phyloP scores from a whole-genome alignment of 2,329 filamentous ascomycete genomes.

The Colletotrichum tropicale region DNA sequence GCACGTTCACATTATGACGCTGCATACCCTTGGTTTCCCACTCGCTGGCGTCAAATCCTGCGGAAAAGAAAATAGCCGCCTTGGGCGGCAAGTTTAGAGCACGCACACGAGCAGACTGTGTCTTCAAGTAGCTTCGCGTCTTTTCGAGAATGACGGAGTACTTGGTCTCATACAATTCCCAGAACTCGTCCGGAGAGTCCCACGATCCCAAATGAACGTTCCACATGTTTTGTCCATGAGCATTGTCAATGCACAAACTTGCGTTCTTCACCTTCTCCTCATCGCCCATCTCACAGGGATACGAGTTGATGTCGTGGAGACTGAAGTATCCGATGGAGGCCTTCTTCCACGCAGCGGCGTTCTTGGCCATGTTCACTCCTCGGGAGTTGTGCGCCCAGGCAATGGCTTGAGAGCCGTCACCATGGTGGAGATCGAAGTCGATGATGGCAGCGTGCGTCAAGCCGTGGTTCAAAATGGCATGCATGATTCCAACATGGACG shows the following conservation, averaged over 20 bases:
- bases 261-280: slow-evolving; percentile 92
- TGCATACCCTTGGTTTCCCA: slow-evolving; percentile 95
- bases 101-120: slow-evolving; percentile 71
- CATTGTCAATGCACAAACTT: slow-evolving; percentile 91
- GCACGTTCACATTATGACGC: slow-evolving; percentile 92
- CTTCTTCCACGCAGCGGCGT: slow-evolving; percentile 78
- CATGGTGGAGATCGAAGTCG: slow-evolving; percentile 91
- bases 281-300: slow-evolving; percentile 94
- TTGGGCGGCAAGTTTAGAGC: slow-evolving; percentile 68
- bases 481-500: slow-evolving; percentile 94
- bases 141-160: slow-evolving; percentile 83
- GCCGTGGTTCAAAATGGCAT: slow-evolving; percentile 82
- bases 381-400: slow-evolving; percentile 88
- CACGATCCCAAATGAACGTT: slow-evolving; percentile 93
- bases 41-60: slow-evolving; percentile 96
- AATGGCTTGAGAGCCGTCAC: slow-evolving; percentile 94
- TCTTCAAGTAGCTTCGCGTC: slow-evolving; percentile 75
- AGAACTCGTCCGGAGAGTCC: slow-evolving; percentile 85
- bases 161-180: slow-evolving; percentile 81
- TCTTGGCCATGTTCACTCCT: slow-evolving; percentile 67
- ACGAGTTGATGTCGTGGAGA: slow-evolving; percentile 97
- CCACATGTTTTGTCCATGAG: slow-evolving; percentile 93
- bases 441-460: slow-evolving; percentile 93
- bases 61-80: slow-evolving; percentile 91
- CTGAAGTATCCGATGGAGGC: slow-evolving; percentile 94